A percentile compares a stretch with the other conserved stretches of the same genome.
Conservation (phyloP, 2,329 filamentous ascomycete species). For the Pseudogymnoascus sp. region DNA sequence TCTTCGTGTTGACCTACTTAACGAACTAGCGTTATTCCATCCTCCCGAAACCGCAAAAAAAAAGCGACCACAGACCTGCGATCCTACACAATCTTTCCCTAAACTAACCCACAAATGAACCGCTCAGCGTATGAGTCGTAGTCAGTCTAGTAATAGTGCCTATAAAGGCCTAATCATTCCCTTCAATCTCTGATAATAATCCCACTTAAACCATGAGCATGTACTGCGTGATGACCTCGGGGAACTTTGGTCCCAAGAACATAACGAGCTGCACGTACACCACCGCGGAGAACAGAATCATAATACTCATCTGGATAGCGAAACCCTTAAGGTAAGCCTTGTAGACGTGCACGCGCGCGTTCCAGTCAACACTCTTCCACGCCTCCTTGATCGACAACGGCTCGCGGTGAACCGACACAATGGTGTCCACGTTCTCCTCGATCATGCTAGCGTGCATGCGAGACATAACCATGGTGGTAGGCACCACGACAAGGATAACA, state of each 20-base stretch:
- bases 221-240: conserved; percentile 2
- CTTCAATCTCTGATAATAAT: background rate
- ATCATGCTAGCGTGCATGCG: conserved; percentile 84
- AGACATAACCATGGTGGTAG: conserved; percentile 65
- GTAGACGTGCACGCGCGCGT: conserved; percentile 63
- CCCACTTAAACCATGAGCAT: background rate
- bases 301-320: conserved; percentile 41
- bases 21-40: background rate
- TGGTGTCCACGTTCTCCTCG: conserved; percentile 68
- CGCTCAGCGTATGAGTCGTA: conserved; percentile 1
- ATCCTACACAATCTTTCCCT: background rate
- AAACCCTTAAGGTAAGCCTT: conserved; percentile 68
- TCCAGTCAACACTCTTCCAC: conserved; percentile 67
- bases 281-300: conserved; percentile 39
- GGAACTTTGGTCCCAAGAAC: conserved; percentile 29
- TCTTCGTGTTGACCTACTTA: background rate
- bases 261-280: conserved; percentile 44
- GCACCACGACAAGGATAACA: conserved; percentile 61
- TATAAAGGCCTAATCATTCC: background rate
- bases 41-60: background rate
- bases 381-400: conserved; percentile 65
- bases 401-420: conserved; percentile 85
- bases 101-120: background rate
- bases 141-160: background rate
- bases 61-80: background rate